phyloP scores from a whole-genome alignment of 768 basidiomycete genomes.

The Tricholoma sp. region DNA sequence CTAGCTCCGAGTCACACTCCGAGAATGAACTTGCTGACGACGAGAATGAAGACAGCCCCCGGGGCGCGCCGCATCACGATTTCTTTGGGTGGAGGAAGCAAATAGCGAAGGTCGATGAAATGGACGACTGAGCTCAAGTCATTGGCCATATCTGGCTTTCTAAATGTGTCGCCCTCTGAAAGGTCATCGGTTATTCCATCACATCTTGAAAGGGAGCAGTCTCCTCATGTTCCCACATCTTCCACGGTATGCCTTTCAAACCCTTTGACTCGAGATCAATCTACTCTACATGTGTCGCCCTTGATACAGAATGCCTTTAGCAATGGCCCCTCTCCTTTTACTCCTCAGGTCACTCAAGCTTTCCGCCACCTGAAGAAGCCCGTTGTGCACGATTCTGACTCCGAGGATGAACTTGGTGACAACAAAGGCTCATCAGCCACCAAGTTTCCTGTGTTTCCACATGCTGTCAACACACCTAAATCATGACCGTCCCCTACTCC shows the following conservation, averaged over 20 bases:
- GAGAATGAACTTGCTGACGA: conserved; percentile 16
- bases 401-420: conserved; percentile 6
- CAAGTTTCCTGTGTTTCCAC: conserved; percentile 25
- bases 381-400: conserved; percentile 14
- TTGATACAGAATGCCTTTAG: conserved; percentile 6
- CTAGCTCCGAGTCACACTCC: conserved; percentile 26
- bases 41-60: conserved; percentile 15
- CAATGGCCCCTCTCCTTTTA: conserved; percentile 16
- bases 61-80: conserved; percentile 20
- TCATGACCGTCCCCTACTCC: no score
- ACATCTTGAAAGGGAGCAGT: conserved; percentile 4
- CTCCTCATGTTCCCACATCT: conserved; percentile 1
- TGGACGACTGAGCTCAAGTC: conserved; percentile 20
- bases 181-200: conserved; percentile 10
- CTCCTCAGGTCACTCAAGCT: conserved; percentile 16
- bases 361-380: conserved; percentile 10
- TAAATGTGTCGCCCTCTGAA: conserved; percentile 8
- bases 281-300: no score
- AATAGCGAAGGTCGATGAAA: conserved; percentile 37
- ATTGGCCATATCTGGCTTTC: not conserved
- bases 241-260: not conserved
- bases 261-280: conserved; percentile 10
- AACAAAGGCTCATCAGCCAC: conserved; percentile 21
- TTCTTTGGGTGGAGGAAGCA: conserved; percentile 40
- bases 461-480: conserved; percentile 26